phyloP scores from a whole-genome alignment of 257 asterid species.

The Penstemon newberryi region DNA sequence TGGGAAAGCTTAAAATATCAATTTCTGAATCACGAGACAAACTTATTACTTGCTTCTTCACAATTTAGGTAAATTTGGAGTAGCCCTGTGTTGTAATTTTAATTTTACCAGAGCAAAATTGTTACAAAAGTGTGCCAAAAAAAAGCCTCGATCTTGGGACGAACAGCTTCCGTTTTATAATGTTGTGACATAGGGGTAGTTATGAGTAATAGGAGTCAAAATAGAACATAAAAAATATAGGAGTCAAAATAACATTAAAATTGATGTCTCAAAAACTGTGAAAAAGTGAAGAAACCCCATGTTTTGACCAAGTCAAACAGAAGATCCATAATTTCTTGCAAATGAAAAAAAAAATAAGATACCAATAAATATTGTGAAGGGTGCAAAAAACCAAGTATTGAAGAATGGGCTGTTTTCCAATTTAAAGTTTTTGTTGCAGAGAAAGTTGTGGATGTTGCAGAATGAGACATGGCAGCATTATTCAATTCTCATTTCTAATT shows the following conservation, averaged over 20 bases:
- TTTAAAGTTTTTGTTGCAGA: slow-evolving; percentile 32
- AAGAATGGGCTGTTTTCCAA: slow-evolving; percentile 48
- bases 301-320: slow-evolving; percentile 43
- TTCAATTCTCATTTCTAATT: slow-evolving; percentile 21
- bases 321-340: slow-evolving; percentile 22
- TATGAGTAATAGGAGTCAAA: slow-evolving; percentile 22
- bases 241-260: slow-evolving; percentile 18
- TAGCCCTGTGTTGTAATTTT: no score
- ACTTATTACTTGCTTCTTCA: no score
- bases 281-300: slow-evolving; percentile 27
- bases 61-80: no score
- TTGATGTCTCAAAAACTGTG: slow-evolving; percentile 40
- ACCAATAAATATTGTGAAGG: slow-evolving; percentile 16
- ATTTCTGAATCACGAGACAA: no score
- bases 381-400: slow-evolving; percentile 43
- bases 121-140: slow-evolving; percentile 32
- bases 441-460: slow-evolving; percentile 38
- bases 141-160: slow-evolving; percentile 49
- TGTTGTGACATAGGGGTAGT: slow-evolving; percentile 27
- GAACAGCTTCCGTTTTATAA: slow-evolving; percentile 31
- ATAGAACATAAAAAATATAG: slow-evolving; percentile 7
- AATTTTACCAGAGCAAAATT: not conserved
- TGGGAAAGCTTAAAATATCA: no score
- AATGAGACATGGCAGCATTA: slow-evolving; percentile 9
- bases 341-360: not conserved